Percentiles rank a stretch among this genome's conserved stretches.
Conservation (phyloP, 2,329 filamentous ascomycete genomes). For the Epichloe sp. region DNA sequence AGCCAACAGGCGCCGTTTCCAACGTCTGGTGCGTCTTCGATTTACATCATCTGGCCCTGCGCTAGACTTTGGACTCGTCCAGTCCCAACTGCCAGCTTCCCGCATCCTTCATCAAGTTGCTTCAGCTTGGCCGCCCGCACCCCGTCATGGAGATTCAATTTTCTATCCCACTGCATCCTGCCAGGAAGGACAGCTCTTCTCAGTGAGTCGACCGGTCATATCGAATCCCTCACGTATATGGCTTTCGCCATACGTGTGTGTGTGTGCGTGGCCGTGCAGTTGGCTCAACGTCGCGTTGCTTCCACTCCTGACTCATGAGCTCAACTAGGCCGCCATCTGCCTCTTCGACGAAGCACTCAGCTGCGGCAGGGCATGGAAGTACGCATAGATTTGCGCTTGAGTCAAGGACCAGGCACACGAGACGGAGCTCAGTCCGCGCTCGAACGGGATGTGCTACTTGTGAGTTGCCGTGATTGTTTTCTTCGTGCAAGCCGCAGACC, state of each 20-base stretch:
- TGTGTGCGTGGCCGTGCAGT: neutral
- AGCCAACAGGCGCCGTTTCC: neutral
- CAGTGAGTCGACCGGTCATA: conserved; percentile 12
- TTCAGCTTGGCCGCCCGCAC: neutral
- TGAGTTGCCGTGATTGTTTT: conserved; percentile 13
- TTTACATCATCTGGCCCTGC: neutral
- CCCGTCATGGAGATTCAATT: conserved; percentile 26
- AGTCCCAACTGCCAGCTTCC: too few species aligned
- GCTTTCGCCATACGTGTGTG: neutral
- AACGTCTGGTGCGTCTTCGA: neutral
- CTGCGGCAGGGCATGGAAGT: conserved; percentile 12
- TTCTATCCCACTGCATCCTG: conserved; percentile 17
- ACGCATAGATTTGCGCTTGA: conserved; percentile 26
- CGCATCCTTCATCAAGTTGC: neutral
- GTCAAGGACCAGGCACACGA: conserved; percentile 22
- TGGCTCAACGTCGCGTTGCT: neutral
- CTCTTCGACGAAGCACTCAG: neutral
- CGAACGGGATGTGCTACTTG: conserved; percentile 26
- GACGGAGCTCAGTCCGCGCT: conserved; percentile 24
- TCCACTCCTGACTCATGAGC: neutral
- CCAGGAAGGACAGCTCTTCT: conserved; percentile 9
- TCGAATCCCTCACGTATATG: neutral
- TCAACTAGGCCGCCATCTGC: conserved; percentile 1
- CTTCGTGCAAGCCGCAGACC: too few species aligned
- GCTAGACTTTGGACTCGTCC: too few species aligned